Evolutionary conservation across 225 moss, liverwort and hornwort species (phyloP).

Genomic region (Lunularia cruciata): DNA sequence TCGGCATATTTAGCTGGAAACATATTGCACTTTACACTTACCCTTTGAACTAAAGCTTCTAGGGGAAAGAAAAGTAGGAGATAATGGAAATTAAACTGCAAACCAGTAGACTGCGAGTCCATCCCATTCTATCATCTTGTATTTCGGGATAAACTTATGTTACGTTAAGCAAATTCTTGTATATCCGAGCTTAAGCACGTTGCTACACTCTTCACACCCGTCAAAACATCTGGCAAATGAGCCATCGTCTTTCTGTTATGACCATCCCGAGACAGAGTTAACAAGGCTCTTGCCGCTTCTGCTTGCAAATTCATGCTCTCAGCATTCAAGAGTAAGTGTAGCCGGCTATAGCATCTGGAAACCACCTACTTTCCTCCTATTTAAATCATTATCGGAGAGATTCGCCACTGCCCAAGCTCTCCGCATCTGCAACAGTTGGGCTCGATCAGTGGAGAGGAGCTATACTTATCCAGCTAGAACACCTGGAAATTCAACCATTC

Average conservation of each 20-base stretch:
- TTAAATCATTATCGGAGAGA: neutral
- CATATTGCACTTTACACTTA: too few relatives aligned
- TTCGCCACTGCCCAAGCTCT: neutral
- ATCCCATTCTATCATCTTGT: too few relatives aligned
- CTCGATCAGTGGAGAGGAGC: neutral
- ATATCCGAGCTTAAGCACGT: neutral
- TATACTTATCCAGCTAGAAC: conserved; percentile 1
- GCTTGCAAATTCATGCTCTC: neutral
- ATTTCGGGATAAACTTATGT: too few relatives aligned
- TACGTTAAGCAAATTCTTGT: neutral
- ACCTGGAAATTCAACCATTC: neutral
- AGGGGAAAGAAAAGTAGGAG: too few relatives aligned
- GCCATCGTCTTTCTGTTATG: neutral
- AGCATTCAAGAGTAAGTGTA: neutral
- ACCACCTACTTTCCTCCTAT: neutral
- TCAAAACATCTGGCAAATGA: neutral
- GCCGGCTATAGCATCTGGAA: neutral
- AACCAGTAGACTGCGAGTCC: too few relatives aligned
- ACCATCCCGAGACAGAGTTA: neutral
- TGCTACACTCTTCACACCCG: neutral
- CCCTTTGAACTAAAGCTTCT: too few relatives aligned
- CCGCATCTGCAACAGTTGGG: neutral
- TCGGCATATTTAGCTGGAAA: too few relatives aligned
- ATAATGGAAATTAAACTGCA: too few relatives aligned
- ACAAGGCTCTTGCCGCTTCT: neutral